phyloP scores from a whole-genome alignment of 495 filamentous ascomycete genomes.

The Tuber brumale region DNA sequence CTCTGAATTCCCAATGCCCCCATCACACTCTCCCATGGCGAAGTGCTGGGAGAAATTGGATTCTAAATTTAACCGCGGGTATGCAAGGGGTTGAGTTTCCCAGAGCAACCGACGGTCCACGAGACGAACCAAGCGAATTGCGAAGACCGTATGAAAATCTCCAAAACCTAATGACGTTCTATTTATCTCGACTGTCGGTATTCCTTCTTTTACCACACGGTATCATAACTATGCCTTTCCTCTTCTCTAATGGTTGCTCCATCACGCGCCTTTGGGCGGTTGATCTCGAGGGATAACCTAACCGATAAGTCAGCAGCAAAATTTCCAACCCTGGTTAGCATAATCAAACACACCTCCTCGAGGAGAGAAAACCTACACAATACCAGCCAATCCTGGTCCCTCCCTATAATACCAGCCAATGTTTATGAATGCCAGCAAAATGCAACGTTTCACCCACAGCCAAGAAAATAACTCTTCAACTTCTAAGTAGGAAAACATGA shows the following conservation, averaged over 20 bases:
- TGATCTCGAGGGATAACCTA: background rate
- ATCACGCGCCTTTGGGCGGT: background rate
- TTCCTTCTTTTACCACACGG: background rate
- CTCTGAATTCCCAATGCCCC: background rate
- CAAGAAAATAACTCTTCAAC: no score
- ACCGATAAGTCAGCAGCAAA: background rate
- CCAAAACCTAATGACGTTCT: background rate
- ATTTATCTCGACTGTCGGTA: background rate
- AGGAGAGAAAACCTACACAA: no score
- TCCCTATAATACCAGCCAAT: no score
- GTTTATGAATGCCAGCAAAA: no score
- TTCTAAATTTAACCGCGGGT: conserved; percentile 4
- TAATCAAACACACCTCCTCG: background rate
- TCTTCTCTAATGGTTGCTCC: background rate
- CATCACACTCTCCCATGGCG: background rate
- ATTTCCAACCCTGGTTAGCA: background rate
- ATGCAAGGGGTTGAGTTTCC: background rate
- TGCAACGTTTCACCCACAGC: no score
- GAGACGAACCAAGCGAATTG: background rate
- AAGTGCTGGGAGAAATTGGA: background rate
- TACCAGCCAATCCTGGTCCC: no score
- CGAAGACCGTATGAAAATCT: background rate
- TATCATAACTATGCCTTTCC: background rate
- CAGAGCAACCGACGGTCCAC: background rate
- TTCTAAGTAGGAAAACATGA: no score